Evolutionary conservation across 2,329 filamentous ascomycete genomes (phyloP), one percentile per base, ranked within the genome.

Genomic region (Aspergillus glaucus): DNA sequence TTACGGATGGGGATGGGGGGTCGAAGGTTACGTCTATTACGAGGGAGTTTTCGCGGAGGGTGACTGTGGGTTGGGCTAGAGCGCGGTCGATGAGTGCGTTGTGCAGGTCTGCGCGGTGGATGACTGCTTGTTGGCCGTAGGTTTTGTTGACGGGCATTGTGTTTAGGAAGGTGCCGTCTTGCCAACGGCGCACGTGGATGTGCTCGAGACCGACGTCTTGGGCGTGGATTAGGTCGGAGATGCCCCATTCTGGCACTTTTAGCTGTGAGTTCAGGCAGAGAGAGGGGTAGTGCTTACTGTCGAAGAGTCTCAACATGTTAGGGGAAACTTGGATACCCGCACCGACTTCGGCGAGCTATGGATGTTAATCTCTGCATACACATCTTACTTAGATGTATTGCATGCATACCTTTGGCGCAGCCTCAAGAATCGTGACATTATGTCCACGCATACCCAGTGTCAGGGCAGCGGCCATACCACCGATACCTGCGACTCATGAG

Each of bases 241-340:
- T 57, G 3, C 62, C 65, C 66, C 66, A 69, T 47, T 63, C 66
- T 69, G 48, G 6, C 15, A 2, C 1, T 17, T 2, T 37, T 43
- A 19, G 4, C 14, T 7, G 14, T 15, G 24, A 6, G 5, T 15
- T 46, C 46, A 49, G 24, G 22, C 43, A 9, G 34, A 21, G 2
- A 15, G 12, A 2, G 4, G 28, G 32, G 1, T 1, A 36, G 36
- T 26, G 60, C 63, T 59, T 50, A 69, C 79, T 75, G 61, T 88
- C 84, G 8, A 93, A 78, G 6, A 92, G 83, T 5, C 84, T 79
- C 3, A 85, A 79, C 78, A 91, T 86, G 55, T 93, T 93, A 0
- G 87, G 87, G 0, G 88, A 86, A 44, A 91, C 77, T 65, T 93
- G 88, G 51, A 93, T 91, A 3, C 88, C 88, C 1, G 88, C 88